These are phyloP conservation scores for Pyracantha coccinea DNA, from an alignment of 331 rosid species.

Conservation along the genomic window DNA sequence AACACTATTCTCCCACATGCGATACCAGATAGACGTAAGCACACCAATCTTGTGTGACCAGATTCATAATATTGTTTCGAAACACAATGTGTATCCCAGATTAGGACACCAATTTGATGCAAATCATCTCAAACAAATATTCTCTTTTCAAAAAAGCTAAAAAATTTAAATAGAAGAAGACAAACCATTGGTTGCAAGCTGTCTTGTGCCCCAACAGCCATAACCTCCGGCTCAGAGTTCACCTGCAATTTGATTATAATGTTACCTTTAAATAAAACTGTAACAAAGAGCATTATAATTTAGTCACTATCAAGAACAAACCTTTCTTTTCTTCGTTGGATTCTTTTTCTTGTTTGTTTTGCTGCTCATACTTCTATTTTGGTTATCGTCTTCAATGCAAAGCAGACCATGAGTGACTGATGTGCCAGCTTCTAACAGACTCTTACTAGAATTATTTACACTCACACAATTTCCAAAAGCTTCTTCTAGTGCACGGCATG, in stretches of 20 bases:
- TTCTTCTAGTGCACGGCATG: conserved; percentile 59
- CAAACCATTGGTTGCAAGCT: conserved; percentile 96
- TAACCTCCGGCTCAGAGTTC: conserved; percentile 63
- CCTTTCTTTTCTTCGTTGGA: conserved; percentile 93
- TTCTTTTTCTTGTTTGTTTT: conserved; percentile 74
- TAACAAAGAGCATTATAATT: conserved; percentile 1
- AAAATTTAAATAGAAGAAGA: conserved; percentile 13
- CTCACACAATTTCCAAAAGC: conserved; percentile 54
- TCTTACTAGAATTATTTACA: conserved; percentile 52
- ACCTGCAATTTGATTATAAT: conserved; percentile 41
- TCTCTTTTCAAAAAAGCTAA: neutral
- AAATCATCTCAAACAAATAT: neutral
- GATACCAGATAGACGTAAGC: neutral
- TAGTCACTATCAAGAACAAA: conserved; percentile 21
- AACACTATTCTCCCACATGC: conserved; percentile 4
- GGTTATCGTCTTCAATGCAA: conserved; percentile 70
- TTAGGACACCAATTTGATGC: neutral
- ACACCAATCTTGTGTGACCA: neutral
- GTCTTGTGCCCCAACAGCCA: conserved; percentile 73
- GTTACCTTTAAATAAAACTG: conserved; percentile 3
- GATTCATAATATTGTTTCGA: neutral
- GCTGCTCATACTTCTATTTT: conserved; percentile 69
- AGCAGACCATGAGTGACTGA: conserved; percentile 63
- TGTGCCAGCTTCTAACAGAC: conserved; percentile 58
- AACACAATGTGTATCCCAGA: neutral